Conservation (phyloP, 306 rosid genomes). For the Vigna reflexopilosa region DNA sequence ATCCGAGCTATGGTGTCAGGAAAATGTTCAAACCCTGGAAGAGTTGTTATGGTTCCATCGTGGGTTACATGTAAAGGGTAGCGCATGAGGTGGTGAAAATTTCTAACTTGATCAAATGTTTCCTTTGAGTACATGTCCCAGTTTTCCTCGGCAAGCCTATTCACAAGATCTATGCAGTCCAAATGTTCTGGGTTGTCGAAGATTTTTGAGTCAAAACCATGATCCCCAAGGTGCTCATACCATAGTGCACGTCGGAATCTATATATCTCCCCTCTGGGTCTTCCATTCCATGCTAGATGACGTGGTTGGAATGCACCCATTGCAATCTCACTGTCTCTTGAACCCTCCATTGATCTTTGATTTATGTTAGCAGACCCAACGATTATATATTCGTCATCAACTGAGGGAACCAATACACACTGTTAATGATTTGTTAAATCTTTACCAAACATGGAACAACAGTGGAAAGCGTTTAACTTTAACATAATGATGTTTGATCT, state of each 20-base stretch:
- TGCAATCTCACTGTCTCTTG: slow-evolving; percentile 89
- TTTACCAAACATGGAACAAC: no score
- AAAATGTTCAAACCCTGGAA: slow-evolving; percentile 37
- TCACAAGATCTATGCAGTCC: slow-evolving; percentile 38
- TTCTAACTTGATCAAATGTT: neutral
- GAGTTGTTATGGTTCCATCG: slow-evolving; percentile 34
- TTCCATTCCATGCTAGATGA: slow-evolving; percentile 44
- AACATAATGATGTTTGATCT: neutral
- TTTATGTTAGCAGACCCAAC: slow-evolving; percentile 90
- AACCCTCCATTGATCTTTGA: slow-evolving; percentile 87
- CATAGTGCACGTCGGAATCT: slow-evolving; percentile 69
- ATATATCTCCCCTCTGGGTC: slow-evolving; percentile 58
- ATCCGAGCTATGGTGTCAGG: slow-evolving; percentile 54
- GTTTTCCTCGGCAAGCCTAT: slow-evolving; percentile 15
- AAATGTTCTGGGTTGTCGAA: slow-evolving; percentile 41
- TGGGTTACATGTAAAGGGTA: slow-evolving; percentile 45
- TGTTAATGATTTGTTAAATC: neutral
- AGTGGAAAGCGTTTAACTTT: neutral
- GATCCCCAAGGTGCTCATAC: slow-evolving; percentile 64
- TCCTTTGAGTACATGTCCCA: slow-evolving; percentile 44
- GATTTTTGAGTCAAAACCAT: neutral
- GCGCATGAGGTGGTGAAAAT: slow-evolving; percentile 39
- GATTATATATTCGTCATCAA: slow-evolving; percentile 88
- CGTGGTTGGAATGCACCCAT: slow-evolving; percentile 86
- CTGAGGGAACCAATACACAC: slow-evolving; percentile 36